These are phyloP conservation scores for Sugiyamaella novakii DNA, from an alignment of 1,139 yeast genomes.

Conservation along the genomic window DNA sequence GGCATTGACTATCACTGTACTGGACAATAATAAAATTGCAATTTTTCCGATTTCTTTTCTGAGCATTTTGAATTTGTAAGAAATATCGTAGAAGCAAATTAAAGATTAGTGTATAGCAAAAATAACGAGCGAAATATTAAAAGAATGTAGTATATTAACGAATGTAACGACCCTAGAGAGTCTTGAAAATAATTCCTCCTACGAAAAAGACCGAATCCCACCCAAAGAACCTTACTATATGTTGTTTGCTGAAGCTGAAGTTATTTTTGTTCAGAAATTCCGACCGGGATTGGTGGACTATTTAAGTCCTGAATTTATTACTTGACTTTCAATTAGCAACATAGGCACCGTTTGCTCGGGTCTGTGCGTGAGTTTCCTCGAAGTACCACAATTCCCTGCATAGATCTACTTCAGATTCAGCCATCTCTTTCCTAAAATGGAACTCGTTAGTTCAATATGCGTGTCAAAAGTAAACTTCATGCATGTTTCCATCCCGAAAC, in stretches of 20 bases:
- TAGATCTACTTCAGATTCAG: conserved; percentile 7
- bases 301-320: too few relatives aligned
- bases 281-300: neutral
- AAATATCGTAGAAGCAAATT: neutral
- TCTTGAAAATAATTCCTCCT: neutral
- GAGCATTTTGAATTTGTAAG: conserved; percentile 7
- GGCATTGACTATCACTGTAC: conserved; percentile 14
- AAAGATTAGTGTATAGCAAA: neutral
- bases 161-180: conserved; percentile 16
- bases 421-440: conserved; percentile 18
- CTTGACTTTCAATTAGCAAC: too few relatives aligned
- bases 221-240: neutral
- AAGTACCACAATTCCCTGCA: conserved; percentile 6
- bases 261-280: neutral
- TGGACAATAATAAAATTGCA: conserved; percentile 8
- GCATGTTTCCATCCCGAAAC: too few relatives aligned
- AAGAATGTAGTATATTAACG: conserved; percentile 1
- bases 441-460: neutral
- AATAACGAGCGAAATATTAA: conserved; percentile 5
- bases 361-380: conserved; percentile 4
- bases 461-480: conserved; percentile 1
- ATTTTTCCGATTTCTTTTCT: conserved; percentile 8
- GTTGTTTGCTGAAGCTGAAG: too few relatives aligned
- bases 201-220: conserved; percentile 5
- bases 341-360: too few relatives aligned